Base-by-base conservation (phyloP, 2,329 filamentous ascomycete species). In the Alternaria rosae region DNA sequence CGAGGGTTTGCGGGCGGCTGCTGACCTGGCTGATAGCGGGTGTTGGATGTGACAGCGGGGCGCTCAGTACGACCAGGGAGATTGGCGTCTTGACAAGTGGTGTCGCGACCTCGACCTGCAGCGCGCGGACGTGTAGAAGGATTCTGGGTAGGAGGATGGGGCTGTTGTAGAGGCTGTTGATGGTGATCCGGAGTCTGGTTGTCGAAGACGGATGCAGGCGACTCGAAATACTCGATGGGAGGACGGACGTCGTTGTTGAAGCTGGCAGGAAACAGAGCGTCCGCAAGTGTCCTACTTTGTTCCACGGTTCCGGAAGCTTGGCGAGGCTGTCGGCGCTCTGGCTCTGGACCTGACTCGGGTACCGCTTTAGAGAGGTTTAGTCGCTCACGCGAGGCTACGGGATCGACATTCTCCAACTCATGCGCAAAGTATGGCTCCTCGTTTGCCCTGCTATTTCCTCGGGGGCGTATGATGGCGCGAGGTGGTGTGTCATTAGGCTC, bases 361-460 rank as follows among this genome's bases (percentile, higher is more conserved):
- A 2, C 28, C n/a, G 25, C 50, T 59, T 48, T 69, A 72, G 67
- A 66, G 57, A 45, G 64, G 17, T 69, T 70, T 68, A 63, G 67
- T 48, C 45, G 61, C 57, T 66, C 60, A 62, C 54, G 70, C 61
- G 59, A 59, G 52, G 48, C 42, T 21, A 12, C 43, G 23, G 60
- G 62, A 59, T 66, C 57, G 48, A 54, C 60, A 38, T 65, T 54
- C 50, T 67, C 62, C 41, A 47, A 32, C 59, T 64, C 67, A 6
- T 30, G 44, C 12, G 48, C 51, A 45, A 28, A 41, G 50, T 48
- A 17, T 20, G 45, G 38, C 3, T 44, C 30, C 55, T 48, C 21
- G 11, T 32, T 13, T 43, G n/a, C 26, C 17, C 25, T 44, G 28
- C 23, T 59, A 7, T 10, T 41, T 15, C 12, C 54, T 17, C 32